Percentiles rank a stretch among this genome's conserved stretches.
phyloP scores from a whole-genome alignment of 2,329 filamentous ascomycete species.

The Escovopsis sp. region DNA sequence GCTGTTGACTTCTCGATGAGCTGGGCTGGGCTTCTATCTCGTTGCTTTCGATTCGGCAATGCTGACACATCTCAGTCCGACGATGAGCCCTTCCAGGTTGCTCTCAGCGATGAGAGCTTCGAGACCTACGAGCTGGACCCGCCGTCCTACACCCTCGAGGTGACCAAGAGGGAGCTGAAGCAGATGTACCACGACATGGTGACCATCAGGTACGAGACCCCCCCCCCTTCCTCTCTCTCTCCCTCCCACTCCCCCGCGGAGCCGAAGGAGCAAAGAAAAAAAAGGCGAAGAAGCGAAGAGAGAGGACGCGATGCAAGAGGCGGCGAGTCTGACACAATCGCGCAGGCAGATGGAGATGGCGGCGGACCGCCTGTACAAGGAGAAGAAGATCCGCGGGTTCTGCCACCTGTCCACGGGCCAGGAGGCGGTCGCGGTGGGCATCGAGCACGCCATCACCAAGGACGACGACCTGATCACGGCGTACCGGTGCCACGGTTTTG shows the following conservation, averaged over 20 bases:
- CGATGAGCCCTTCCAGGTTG: conserved; percentile 82
- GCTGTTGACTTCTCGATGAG: too few relatives aligned
- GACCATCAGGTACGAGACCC: conserved; percentile 69
- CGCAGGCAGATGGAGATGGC: conserved; percentile 98
- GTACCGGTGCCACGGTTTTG: conserved; percentile 98
- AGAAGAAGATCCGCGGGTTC: conserved; percentile 99
- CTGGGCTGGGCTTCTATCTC: too few relatives aligned
- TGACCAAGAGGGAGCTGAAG: conserved; percentile 96
- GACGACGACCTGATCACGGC: conserved; percentile 91
- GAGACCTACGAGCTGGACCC: conserved; percentile 99
- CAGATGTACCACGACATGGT: conserved; percentile 99
- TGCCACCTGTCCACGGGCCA: conserved; percentile 96
- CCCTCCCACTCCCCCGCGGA: too few relatives aligned
- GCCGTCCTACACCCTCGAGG: conserved; percentile 78
- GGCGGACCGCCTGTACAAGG: conserved; percentile 97
- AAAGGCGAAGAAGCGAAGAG: too few relatives aligned
- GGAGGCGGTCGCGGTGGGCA: conserved; percentile 92
- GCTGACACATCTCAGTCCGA: conserved; percentile 49
- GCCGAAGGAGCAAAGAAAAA: too few relatives aligned
- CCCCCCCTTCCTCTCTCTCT: too few relatives aligned
- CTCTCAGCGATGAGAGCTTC: conserved; percentile 95
- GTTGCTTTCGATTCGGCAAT: too few relatives aligned
- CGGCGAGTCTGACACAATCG: conserved; percentile 17
- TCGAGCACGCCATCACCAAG: conserved; percentile 88
- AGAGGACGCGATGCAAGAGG: too few relatives aligned